These are phyloP conservation scores for Trypanosoma lewisi DNA, from an alignment of 208 protist genomes.

Conservation along the genomic window DNA sequence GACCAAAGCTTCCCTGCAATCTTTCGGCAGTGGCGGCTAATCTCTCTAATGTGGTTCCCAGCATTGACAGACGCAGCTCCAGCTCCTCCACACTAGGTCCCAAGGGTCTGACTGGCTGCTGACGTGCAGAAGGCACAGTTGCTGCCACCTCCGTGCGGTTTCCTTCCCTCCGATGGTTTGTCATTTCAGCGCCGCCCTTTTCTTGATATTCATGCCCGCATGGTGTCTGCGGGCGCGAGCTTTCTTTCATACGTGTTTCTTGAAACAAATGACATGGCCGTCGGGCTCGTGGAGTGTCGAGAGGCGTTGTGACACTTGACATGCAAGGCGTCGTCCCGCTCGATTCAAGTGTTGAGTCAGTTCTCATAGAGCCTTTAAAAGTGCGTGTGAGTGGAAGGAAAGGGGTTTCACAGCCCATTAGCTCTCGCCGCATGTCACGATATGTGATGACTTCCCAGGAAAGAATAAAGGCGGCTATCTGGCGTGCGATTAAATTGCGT, in stretches of 20 bases:
- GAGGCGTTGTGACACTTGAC: conserved; percentile 23
- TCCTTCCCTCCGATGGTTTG: not conserved
- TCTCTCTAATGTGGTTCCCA: conserved; percentile 9
- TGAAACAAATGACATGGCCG: conserved; percentile 49
- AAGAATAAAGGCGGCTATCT: conserved; percentile 62
- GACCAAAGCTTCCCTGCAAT: not conserved
- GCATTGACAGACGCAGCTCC: conserved; percentile 7
- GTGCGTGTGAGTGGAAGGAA: conserved; percentile 54
- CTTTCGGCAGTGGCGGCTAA: conserved; percentile 2
- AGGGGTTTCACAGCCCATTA: conserved; percentile 26
- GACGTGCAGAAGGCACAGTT: not conserved
- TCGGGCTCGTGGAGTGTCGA: conserved; percentile 9
- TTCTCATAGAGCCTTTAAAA: conserved; percentile 40
- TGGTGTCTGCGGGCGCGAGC: not conserved
- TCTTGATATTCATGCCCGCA: not conserved
- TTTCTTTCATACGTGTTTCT: conserved; percentile 36
- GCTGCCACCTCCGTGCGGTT: not conserved
- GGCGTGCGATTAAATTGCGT: conserved; percentile 34
- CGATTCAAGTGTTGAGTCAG: conserved; percentile 25
- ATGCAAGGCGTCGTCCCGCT: conserved; percentile 17
- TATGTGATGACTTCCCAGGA: conserved; percentile 45
- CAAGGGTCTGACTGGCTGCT: not conserved
- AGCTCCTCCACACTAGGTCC: conserved; percentile 4
- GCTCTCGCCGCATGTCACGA: conserved; percentile 45
- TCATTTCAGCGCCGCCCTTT: not conserved